Base-by-base conservation (phyloP, 208 protist genomes). In the Leptomonas seymouri region DNA sequence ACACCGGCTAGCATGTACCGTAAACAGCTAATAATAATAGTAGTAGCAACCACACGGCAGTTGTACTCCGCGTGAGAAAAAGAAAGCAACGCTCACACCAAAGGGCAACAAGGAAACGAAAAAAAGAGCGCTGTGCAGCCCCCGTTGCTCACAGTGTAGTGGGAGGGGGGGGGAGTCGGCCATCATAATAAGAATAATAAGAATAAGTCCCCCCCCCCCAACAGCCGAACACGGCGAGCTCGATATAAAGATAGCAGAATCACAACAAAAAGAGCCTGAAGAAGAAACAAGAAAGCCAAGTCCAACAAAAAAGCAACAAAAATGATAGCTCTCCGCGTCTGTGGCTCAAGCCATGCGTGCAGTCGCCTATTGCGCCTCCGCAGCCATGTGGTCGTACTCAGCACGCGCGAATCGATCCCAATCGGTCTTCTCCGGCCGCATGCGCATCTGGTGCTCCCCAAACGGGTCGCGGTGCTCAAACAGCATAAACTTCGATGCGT, bases 381-480 rank as follows among this genome's bases (percentile, higher is more conserved):
- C 78, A 3, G 93, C 79, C 78, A 97, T 93, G 53, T 89, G 90
- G 59, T 98, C 93, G 68, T 98, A 98, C 76, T 98, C 94, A 31
- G 75, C 78, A 28, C 93, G 84, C 3, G 95, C 94, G 74, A 98
- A 98, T n/a, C 95, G 78, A 51, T 98, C 94, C 96, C 96, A 98
- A 34, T 98, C 94, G 16, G 85, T 93, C 77, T 93, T 93, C 68
- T 93, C 87, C 8, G 50, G 61, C 16, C 78, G 55, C 75, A 89
- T 28, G 44, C 82, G 82, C 74, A 93, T 80, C 67, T 93, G 81
- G 31, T 94, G 86, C 51, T 89, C 89, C 0, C 74, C 53, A 61
- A 96, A 96, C 3, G 96, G 95, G 59, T 98, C 97, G 23, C 91
- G 81, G 36, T 93, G 84, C 78, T 98, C 97, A 74, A 97, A 98